Conservation (phyloP, 805 yeast species). For the Candida glaebosa region DNA sequence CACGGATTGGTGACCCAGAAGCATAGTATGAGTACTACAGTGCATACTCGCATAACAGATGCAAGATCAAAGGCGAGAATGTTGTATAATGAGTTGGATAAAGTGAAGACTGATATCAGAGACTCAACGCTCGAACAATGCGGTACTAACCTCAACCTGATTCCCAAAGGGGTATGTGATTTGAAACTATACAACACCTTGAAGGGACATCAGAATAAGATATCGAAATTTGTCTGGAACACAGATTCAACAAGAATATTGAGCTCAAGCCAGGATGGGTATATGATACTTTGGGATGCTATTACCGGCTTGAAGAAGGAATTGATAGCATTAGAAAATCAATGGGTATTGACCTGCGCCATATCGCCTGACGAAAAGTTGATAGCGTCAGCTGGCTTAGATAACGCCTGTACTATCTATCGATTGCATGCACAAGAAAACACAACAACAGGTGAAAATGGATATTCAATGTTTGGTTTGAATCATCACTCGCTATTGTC, state of each 20-base stretch:
- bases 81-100: constrained; percentile 49
- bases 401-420: constrained; percentile 74
- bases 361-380: constrained; percentile 61
- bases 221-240: constrained; percentile 68
- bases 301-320: constrained; percentile 65
- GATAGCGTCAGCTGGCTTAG: constrained; percentile 81
- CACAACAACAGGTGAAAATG: constrained; percentile 1
- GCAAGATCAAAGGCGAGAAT: constrained; percentile 46
- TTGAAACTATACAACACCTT: constrained; percentile 37
- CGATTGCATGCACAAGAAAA: constrained; percentile 19
- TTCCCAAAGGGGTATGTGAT: constrained; percentile 22
- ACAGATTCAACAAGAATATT: constrained; percentile 55
- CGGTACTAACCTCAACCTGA: constrained; percentile 27
- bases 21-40: background rate
- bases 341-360: constrained; percentile 77
- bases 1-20: background rate
- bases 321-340: constrained; percentile 69
- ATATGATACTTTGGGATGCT: constrained; percentile 79
- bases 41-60: background rate
- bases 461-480: constrained; percentile 12
- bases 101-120: constrained; percentile 37
- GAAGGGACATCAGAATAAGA: constrained; percentile 70
- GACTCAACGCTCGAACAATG: constrained; percentile 46
- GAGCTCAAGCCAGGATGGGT: constrained; percentile 85
- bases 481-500: constrained; percentile 37